Evolutionary conservation across 2,329 filamentous ascomycete species (phyloP), one percentile per base, ranked within the genome.

Genomic region (Corinectria fuckeliana): DNA sequence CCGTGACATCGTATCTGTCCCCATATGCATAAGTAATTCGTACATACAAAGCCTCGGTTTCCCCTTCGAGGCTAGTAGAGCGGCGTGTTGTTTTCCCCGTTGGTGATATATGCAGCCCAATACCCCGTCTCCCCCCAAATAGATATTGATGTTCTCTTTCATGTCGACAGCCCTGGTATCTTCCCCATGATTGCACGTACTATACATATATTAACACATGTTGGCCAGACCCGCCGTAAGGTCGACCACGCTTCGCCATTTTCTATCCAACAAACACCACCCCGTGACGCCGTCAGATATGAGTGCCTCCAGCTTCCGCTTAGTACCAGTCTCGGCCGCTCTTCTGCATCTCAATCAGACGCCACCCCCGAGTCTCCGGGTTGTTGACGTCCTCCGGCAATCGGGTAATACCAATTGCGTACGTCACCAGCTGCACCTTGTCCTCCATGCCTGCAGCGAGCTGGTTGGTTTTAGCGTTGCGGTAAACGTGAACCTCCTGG

Each of bases 321-420:
- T 78, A 87, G 68, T 85, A 85, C 77, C 85, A 98, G 80, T 99
- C 95, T 72, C 95, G 88, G 56, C 91, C 94, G 76, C 92, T 96
- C 88, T 99, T 99, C 78, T 99, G 95, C 82, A 99, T 88, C 81
- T 99, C 95, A 74, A 99, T 98, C 76, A 99, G 82, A 72, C 94
- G 89, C 95, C 95, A 99, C 28, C 95, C 95, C 73, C 93, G 86
- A 10, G 95, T 99, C 81, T 99, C 95, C 2, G 93, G 91, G 77
- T 99, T 98, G 82, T 89, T 94, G 68, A 98, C 94, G 69, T 99
- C 95, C 74, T 99, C 95, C 2, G 95, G 89, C 60, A 96, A 88
- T 66, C 95, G 85, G 3, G 95, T 99, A 61, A 99, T 91, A 70
- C 95, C 95, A 69, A 99, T 98, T 64, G 94, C 95, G 73, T 99